Percentiles rank a stretch among this genome's conserved stretches.
Conservation (phyloP, 257 asterid genomes). For the Fraxinus americana region DNA sequence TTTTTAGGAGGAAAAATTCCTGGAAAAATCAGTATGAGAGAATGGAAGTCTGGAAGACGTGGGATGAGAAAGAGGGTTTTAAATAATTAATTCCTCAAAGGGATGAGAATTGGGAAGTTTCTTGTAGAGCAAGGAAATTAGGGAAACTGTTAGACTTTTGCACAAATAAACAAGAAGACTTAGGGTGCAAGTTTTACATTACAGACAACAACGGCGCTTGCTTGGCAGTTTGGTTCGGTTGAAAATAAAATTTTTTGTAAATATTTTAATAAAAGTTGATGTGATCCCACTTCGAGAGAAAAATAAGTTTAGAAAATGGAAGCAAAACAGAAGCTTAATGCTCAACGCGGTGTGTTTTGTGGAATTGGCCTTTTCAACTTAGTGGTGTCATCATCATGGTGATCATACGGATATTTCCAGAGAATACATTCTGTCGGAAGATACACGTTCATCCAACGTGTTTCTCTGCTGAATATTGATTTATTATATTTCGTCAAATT, state of each 20-base stretch:
- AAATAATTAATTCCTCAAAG: constrained; percentile 21
- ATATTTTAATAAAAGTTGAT: too few relatives aligned
- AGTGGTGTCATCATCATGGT: constrained; percentile 23
- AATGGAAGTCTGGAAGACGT: constrained; percentile 14
- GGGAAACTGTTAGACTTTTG: constrained; percentile 11
- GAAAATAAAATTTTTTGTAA: too few relatives aligned
- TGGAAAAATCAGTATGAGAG: constrained; percentile 4
- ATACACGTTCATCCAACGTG: not conserved
- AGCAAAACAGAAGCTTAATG: too few relatives aligned
- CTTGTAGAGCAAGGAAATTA: constrained; percentile 18
- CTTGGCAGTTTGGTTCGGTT: not conserved
- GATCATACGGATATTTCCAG: not conserved
- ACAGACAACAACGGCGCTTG: not conserved
- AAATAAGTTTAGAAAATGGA: too few relatives aligned
- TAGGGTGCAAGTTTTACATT: not conserved
- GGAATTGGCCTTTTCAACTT: constrained; percentile 2
- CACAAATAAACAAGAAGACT: not conserved
- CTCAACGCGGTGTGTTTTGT: too few relatives aligned
- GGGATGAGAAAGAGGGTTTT: not conserved
- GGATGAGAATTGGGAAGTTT: constrained; percentile 20
- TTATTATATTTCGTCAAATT: too few relatives aligned
- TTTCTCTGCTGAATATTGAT: not conserved
- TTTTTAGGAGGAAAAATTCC: constrained; percentile 30
- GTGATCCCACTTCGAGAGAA: too few relatives aligned
- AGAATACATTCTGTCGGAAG: not conserved